Conservation (phyloP, 768 basidiomycete species). For the Pisolithus albus region DNA sequence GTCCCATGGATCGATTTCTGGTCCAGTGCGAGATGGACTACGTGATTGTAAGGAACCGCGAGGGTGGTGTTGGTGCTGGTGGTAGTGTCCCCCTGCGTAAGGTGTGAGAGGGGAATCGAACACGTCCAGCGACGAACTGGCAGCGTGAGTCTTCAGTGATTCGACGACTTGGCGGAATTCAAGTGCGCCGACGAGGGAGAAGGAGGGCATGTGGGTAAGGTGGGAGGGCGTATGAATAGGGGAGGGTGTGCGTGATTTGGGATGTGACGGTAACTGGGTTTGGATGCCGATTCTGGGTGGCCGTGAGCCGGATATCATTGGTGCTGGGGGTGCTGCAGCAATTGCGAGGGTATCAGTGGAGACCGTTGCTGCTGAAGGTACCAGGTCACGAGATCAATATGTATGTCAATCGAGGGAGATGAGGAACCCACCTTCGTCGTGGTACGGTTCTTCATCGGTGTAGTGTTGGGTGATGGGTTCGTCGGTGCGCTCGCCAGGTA, state of each 20-base stretch:
- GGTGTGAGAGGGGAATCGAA: slow-evolving; percentile 68
- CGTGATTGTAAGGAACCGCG: slow-evolving; percentile 23
- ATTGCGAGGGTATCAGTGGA: slow-evolving; percentile 10
- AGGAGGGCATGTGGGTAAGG: slow-evolving; percentile 61
- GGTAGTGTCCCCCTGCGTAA: slow-evolving; percentile 72
- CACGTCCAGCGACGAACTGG: slow-evolving; percentile 47
- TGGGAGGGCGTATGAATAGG: slow-evolving; percentile 35
- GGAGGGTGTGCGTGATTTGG: slow-evolving; percentile 43
- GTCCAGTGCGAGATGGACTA: slow-evolving; percentile 20
- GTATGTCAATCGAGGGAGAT: background rate
- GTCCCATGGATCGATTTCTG: slow-evolving; percentile 46
- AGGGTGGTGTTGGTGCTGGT: slow-evolving; percentile 53
- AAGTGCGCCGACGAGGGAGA: slow-evolving; percentile 89
- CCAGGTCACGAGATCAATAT: slow-evolving; percentile 10
- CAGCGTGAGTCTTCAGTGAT: slow-evolving; percentile 66
- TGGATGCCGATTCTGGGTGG: slow-evolving; percentile 33
- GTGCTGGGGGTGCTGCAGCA: slow-evolving; percentile 25
- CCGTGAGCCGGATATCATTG: slow-evolving; percentile 29
- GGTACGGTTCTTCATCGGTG: slow-evolving; percentile 44
- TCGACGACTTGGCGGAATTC: slow-evolving; percentile 92
- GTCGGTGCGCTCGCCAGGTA: slow-evolving; percentile 52
- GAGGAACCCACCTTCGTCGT: slow-evolving; percentile 50
- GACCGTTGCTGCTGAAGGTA: background rate
- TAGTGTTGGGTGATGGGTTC: slow-evolving; percentile 35
- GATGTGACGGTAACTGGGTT: slow-evolving; percentile 35